phyloP scores from a whole-genome alignment of 805 yeast species.

The Torulaspora maleeae region DNA sequence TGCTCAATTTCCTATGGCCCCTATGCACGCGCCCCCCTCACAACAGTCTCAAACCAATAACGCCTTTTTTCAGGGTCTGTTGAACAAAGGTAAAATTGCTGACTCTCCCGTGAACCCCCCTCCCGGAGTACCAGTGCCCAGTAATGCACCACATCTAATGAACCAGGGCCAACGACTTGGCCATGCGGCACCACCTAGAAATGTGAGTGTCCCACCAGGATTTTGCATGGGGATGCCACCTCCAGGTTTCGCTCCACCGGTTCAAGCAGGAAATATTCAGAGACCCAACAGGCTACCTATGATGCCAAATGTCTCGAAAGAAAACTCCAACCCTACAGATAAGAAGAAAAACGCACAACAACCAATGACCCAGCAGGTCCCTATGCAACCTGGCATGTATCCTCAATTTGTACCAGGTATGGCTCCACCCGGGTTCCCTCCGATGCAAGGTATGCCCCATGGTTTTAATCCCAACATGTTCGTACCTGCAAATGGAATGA shows the following conservation, averaged over 20 bases:
- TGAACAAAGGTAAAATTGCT: constrained; percentile 27
- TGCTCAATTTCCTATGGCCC: background rate
- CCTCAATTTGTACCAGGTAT: constrained; percentile 28
- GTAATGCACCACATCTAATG: constrained; percentile 6
- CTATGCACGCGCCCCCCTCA: constrained; percentile 1
- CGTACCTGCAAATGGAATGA: constrained; percentile 24
- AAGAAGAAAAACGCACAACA: background rate
- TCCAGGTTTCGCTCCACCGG: constrained; percentile 18
- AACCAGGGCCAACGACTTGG: constrained; percentile 10
- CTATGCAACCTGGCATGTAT: constrained; percentile 14
- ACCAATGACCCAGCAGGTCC: constrained; percentile 7
- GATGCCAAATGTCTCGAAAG: constrained; percentile 4
- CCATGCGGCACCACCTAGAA: constrained; percentile 17
- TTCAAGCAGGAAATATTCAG: constrained; percentile 13
- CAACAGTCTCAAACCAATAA: constrained; percentile 21
- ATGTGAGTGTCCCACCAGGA: constrained; percentile 13
- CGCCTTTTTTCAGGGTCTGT: constrained; percentile 31
- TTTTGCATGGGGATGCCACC: constrained; percentile 26
- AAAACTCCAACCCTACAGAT: background rate
- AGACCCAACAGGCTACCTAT: constrained; percentile 10
- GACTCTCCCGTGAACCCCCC: constrained; percentile 7
- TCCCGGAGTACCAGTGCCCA: constrained; percentile 15
- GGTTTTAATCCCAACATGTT: constrained; percentile 22
- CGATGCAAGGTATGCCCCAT: constrained; percentile 28
- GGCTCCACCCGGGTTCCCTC: constrained; percentile 33